Evolutionary conservation across 2,329 filamentous ascomycete species (phyloP), one percentile per base, ranked within the genome.

Genomic region (Corinectria fuckeliana): DNA sequence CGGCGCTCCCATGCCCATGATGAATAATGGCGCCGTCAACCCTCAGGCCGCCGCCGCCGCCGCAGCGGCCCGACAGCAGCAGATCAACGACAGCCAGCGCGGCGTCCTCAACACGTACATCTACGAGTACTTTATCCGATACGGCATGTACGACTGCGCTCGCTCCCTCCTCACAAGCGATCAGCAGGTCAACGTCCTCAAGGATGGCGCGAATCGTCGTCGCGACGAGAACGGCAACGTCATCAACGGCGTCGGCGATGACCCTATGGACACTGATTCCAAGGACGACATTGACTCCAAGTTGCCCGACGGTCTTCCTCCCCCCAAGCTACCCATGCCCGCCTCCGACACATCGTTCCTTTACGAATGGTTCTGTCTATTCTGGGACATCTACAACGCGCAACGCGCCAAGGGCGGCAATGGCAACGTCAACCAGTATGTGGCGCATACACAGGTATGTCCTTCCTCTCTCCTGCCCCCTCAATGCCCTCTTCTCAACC

Each of bases 301-400:
- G 74, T 84, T 90, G 41, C 91, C 91, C 1, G 86, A 89, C 57
- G 93, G 96, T 71, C 83, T 98, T 36, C 94, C 94, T 4, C 83
- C 86, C 6, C 89, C 92, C 11, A 88, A 87, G 63, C 81, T 92
- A 5, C 87, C 88, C 11, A 84, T 82, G 73, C 84, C 85, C 48
- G 82, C 82, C 61, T 84, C 84, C 54, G 90, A 90, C 70, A 91
- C 86, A 62, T 92, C 91, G 23, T 98, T 99, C 72, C 82, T 99
- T n/a, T 90, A 92, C 68, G 95, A 98, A 72, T 99, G 95, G 95
- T 99, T 96, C 81, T 92, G 89, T 72, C 85, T 97, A 51, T 99
- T 99, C 76, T 98, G 93, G 93, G 95, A 99, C 71, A 92, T 98
- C 69, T 96, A 91, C 77, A 88, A 88, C 72, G 92, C 92, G 56